Base-by-base conservation (phyloP, 148 eudicot genomes). In the Drosera capensis region DNA sequence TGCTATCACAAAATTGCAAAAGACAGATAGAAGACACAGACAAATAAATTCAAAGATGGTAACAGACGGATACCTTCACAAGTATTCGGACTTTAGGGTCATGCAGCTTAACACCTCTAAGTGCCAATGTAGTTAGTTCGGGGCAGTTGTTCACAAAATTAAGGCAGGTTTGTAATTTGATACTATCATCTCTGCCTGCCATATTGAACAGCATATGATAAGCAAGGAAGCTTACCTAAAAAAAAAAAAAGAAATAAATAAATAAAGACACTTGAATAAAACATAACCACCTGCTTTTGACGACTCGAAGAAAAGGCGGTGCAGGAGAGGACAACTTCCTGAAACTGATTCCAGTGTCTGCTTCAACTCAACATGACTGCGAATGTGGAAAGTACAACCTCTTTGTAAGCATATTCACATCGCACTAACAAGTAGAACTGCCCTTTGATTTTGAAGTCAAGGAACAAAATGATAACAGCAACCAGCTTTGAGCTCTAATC, bases 141-240 rank as follows among this genome's bases (percentile, higher is more conserved):
- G 85, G 80, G 54, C 85, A 78, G 23, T 68, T 71, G 37, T 47
- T 62, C 43, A 74, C 77, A 34, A 78, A 57, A 54, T 78, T 72
- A 59, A 14, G 40, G 58, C 85, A 78, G 30, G 80, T 71, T 29
- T 65, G 49, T 41, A 43, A 25, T 57, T 71, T 71, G 54, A 78
- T 71, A 58, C 73, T 67, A 56, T 73, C 85, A 56, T 73, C 74
- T 62, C 80, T 78, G 41, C 85, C 85, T 73, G 65, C 15, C 39
- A 61, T n/a, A 62, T n/a, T n/a, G 8, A 34, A 37, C 28, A 35
- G 37, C n/a, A 34, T 34, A 15, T 34, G 2, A 11, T 5, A 35
- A 20, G 38, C 9, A 47, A 13, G 26, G 37, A 36, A 19, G n/a
- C n/a, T n/a, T 46, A 43, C 52, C 58, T 25, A 16, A 3, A 14